Evolutionary conservation across 1,284 basidiomycete species (phyloP).

Genomic region (Trametes sp.): DNA sequence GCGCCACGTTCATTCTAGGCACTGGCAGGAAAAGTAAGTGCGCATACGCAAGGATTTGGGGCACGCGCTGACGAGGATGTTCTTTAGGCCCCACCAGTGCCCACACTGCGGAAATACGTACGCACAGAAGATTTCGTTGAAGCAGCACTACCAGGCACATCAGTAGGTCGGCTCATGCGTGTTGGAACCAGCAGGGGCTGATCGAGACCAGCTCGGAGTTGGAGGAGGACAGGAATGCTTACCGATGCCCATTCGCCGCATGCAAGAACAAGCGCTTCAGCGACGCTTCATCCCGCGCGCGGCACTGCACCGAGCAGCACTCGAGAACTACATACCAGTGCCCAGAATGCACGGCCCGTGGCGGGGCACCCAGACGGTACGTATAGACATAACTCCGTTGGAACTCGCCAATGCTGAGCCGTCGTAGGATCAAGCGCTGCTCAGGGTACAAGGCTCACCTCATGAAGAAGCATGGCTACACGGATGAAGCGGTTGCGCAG

Average conservation of each 20-base stretch:
- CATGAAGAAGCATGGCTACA: neutral
- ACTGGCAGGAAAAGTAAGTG: neutral
- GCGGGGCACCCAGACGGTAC: slow-evolving; percentile 3
- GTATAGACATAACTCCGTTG: neutral
- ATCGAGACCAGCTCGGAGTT: too few relatives aligned
- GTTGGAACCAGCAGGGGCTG: too few relatives aligned
- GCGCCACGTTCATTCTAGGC: neutral
- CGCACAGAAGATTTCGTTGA: neutral
- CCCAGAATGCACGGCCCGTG: too few relatives aligned
- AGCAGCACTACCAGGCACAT: neutral
- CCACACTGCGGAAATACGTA: neutral
- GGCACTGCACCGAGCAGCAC: slow-evolving; percentile 31
- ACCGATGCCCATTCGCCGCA: neutral
- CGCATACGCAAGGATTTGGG: neutral
- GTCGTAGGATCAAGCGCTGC: slow-evolving; percentile 24
- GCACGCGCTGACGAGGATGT: too few relatives aligned
- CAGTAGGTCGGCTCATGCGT: neutral
- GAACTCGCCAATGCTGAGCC: neutral
- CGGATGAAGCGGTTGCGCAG: neutral
- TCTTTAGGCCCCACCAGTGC: neutral
- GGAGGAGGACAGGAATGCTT: neutral
- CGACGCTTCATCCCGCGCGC: slow-evolving; percentile 63
- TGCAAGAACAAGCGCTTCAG: slow-evolving; percentile 59
- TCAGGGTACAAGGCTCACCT: slow-evolving; percentile 25
- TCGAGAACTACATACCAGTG: slow-evolving; percentile 21